These are phyloP conservation scores for Calonectria crousiana DNA, from an alignment of 2,329 filamentous ascomycete species.

Conservation along the genomic window DNA sequence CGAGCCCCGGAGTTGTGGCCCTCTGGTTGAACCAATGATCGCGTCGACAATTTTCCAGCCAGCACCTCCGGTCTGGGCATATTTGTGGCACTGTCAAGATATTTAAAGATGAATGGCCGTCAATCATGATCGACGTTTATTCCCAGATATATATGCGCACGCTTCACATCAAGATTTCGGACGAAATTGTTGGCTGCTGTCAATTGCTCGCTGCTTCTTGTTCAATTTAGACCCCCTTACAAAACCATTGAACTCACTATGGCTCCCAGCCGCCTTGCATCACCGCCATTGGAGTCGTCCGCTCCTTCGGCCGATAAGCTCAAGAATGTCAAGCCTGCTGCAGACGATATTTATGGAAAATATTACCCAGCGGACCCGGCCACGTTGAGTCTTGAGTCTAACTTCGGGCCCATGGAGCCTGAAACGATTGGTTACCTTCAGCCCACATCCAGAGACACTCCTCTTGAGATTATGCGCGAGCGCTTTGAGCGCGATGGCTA, in stretches of 20 bases:
- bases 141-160: background rate
- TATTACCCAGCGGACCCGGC: slow-evolving; percentile 11
- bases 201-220: background rate
- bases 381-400: slow-evolving; percentile 16
- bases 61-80: background rate
- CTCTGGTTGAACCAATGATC: background rate
- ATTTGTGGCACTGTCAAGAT: background rate
- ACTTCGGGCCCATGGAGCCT: slow-evolving; percentile 15
- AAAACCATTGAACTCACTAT: background rate
- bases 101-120: background rate
- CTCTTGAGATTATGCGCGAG: slow-evolving; percentile 26
- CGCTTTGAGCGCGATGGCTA: slow-evolving; percentile 28
- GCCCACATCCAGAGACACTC: slow-evolving; percentile 22
- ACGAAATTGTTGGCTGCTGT: background rate
- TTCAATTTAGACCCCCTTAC: background rate
- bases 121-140: background rate
- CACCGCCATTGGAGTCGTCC: background rate
- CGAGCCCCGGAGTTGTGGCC: background rate
- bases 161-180: background rate
- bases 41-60: background rate
- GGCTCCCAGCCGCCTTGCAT: slow-evolving; percentile 18
- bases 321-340: background rate
- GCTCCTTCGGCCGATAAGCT: background rate
- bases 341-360: slow-evolving; percentile 10
- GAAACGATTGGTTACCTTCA: slow-evolving; percentile 28